phyloP scores from a whole-genome alignment of 345 rosid genomes.

The Reutealis trisperma region DNA sequence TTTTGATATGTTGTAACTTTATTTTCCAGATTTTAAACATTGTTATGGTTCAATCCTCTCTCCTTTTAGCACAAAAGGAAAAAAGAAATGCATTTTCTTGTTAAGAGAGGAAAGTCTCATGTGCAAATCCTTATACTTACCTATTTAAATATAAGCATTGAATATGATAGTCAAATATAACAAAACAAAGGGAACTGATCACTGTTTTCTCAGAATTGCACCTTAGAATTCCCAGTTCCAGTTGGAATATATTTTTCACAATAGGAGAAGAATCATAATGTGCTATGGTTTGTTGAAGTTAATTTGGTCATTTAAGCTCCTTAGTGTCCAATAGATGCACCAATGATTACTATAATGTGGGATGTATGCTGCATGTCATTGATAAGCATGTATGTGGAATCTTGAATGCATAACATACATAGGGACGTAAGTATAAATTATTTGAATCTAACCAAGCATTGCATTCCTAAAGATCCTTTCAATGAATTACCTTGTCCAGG shows the following conservation, averaged over 20 bases:
- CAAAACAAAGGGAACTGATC: neutral
- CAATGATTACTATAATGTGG: neutral
- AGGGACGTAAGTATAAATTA: neutral
- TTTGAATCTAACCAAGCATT: neutral
- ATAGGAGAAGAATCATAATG: neutral
- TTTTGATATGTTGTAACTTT: neutral
- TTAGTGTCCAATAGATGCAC: neutral
- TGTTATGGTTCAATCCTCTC: neutral
- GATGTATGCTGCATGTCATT: neutral
- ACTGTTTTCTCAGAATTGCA: neutral
- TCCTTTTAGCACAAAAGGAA: neutral
- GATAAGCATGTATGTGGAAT: neutral
- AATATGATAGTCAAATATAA: neutral
- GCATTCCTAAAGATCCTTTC: neutral
- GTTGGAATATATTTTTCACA: neutral
- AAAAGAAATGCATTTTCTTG: neutral
- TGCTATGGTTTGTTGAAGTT: slow-evolving; percentile 1
- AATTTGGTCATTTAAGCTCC: neutral
- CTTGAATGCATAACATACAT: neutral
- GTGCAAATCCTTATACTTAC: neutral
- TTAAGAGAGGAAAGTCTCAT: neutral
- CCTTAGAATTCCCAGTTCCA: neutral
- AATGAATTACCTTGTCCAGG: slow-evolving; percentile 41
- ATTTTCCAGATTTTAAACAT: neutral
- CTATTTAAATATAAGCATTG: neutral